A percentile compares a stretch with the other conserved stretches of the same genome.
Conservation (phyloP, 139 green algal species). For the Spirogloea muscicola region DNA sequence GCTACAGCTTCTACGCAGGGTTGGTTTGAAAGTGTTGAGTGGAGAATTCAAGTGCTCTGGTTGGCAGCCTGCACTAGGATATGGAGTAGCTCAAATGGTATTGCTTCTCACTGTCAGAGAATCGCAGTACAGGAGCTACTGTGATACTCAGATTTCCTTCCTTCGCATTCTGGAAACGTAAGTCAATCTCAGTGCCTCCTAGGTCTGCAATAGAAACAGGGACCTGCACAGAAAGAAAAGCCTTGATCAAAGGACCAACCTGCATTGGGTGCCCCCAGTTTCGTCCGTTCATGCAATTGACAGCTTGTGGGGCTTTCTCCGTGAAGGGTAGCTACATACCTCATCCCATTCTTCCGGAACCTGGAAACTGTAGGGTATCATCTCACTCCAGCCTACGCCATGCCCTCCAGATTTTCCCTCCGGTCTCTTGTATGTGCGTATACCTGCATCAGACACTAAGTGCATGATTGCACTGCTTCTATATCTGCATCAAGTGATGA, state of each 20-base stretch:
- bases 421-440: conserved; percentile 53
- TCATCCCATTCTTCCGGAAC: conserved; percentile 57
- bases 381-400: conserved; percentile 88
- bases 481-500: neutral
- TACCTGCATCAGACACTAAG: neutral
- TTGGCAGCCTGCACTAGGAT: too few relatives aligned
- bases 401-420: conserved; percentile 81
- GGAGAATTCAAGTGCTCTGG: too few relatives aligned
- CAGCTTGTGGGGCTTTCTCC: neutral
- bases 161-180: conserved; percentile 66
- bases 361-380: conserved; percentile 80
- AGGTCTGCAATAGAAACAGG: conserved; percentile 95
- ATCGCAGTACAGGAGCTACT: conserved; percentile 84
- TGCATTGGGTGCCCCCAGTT: too few relatives aligned
- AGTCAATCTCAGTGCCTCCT: conserved; percentile 87
- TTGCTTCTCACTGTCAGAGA: conserved; percentile 46
- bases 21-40: too few relatives aligned
- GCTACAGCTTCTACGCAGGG: too few relatives aligned
- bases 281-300: too few relatives aligned
- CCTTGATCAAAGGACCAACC: too few relatives aligned
- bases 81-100: too few relatives aligned
- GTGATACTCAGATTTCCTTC: conserved; percentile 75
- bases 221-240: too few relatives aligned
- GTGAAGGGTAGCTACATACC: conserved; percentile 11
- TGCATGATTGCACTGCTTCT: neutral